Base-by-base conservation (phyloP, 176 grass and related monocot species). In the Poa pratensis region DNA sequence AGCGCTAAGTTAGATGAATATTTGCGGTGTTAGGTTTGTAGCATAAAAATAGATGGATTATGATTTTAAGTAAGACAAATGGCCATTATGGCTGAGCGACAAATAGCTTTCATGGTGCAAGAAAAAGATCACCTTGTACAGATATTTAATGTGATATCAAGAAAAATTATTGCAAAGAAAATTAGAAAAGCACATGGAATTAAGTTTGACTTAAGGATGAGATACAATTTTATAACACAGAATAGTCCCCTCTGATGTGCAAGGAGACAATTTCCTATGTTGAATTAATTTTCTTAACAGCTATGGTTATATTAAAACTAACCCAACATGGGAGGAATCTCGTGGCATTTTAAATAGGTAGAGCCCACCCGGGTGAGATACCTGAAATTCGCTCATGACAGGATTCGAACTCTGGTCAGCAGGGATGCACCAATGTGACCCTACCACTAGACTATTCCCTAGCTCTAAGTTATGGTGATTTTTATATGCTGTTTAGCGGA, bases 61-160 rank as follows among this genome's bases (percentile, higher is more conserved):
- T 46, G 45, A 46, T 46, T 46, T 46, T 46, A 46, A 46, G 45
- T 46, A 46, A 46, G 45, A 46, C 10, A 46, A 46, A 12, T 9
- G 45, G 45, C 45, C 45, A 46, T 46, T 46, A 13, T 46, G 45
- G 45, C 11, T 10, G 45, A 46, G 9, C 2, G 10, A 13, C 45
- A 46, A 13, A 46, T 12, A 46, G 11, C 45, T 46, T 46, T 46
- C 45, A 46, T 4, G 43, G 45, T 50, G 7, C 18, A 50, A 28
- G 71, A 18, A 50, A 73, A 73, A 50, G 10, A 71, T 84, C 32
- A 76, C 30, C 11, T 75, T 11, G 52, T 51, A 28, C 42, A 62
- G 40, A 70, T 72, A n/a, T 46, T 76, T 58, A 89, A 85, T 89
- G 7, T 32, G 71, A 32, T 12, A 43, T 51, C 77, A 55, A 61